A percentile compares a stretch with the other conserved stretches of the same genome.
These are phyloP conservation scores for Hirsutella minnesotensis DNA, from an alignment of 2,329 filamentous ascomycete species.

Conservation along the genomic window DNA sequence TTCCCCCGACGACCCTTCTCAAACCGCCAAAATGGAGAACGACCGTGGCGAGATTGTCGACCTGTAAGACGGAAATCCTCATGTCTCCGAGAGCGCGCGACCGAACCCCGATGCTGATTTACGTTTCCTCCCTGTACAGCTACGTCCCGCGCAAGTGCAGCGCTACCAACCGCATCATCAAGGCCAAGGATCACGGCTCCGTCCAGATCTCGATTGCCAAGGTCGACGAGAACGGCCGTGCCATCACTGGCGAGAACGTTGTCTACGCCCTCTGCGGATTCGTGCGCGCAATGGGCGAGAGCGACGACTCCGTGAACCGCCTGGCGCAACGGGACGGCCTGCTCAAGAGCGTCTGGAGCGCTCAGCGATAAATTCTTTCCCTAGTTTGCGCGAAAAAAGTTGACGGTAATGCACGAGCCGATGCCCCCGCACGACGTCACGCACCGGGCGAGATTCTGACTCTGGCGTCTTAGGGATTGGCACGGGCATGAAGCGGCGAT, in stretches of 20 bases:
- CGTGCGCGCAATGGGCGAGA: conserved; percentile 95
- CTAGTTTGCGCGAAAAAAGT: neutral
- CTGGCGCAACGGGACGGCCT: conserved; percentile 92
- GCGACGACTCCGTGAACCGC: conserved; percentile 91
- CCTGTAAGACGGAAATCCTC: conserved; percentile 54
- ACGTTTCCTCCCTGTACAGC: conserved; percentile 32
- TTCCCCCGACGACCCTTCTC: conserved; percentile 6
- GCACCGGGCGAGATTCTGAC: conserved; percentile 5
- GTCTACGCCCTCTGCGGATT: conserved; percentile 96
- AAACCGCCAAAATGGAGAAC: conserved; percentile 84
- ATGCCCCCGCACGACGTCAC: neutral
- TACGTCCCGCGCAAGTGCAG: conserved; percentile 99
- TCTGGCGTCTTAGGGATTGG: conserved; percentile 15
- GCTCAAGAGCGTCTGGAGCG: conserved; percentile 94
- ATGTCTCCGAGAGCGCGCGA: neutral
- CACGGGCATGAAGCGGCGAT: conserved; percentile 22
- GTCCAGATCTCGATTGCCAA: conserved; percentile 96
- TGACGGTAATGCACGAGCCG: neutral
- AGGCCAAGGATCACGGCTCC: conserved; percentile 98
- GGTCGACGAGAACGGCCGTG: conserved; percentile 97
- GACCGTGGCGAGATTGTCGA: conserved; percentile 99
- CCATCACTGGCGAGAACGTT: conserved; percentile 89
- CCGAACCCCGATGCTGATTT: neutral
- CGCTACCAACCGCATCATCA: conserved; percentile 99
- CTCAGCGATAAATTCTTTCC: conserved; percentile 40